Evolutionary conservation across 495 filamentous ascomycete species (phyloP), one percentile per base, ranked within the genome.

Genomic region (Penicillium coprophilum): DNA sequence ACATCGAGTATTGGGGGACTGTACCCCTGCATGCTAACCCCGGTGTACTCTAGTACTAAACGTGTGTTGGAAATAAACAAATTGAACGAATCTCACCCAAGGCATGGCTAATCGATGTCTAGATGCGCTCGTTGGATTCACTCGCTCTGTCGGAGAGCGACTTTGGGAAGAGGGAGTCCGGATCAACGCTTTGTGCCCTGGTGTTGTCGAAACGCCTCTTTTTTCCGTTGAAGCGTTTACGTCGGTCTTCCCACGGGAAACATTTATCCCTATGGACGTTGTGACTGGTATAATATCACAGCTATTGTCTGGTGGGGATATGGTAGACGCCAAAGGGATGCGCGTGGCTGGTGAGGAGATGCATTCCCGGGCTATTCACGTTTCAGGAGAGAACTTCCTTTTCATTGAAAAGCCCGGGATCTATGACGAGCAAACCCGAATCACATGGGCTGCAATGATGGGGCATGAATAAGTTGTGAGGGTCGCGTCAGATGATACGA

Each of bases 101-200:
- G 8, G 6, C 9, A 4, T 23, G 36, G 8, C 21, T 24, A 13
- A 53, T 13, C 27, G 23, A 9, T 2, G 43, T 6, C 0, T 31
- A 66, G 64, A 66, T 50, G 64, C 46, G 10, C 15, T 66, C 12
- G 31, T 63, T 1, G 63, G 61, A 27, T 55, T 59, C 21, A 56
- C 58, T 32, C 58, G 64, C 21, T 63, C 58, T 17, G 50, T 64
- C 5, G 60, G 47, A 1, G 15, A 40, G 6, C 19, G 44, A 4
- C 54, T 63, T 31, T 54, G 44, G 44, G 45, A 40, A 12, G 58
- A 66, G 1, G 64, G 64, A 21, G 38, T 66, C 34, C 58, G 61
- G 10, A 53, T 64, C 1, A 66, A 63, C 21, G 53, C 64, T 19
- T 48, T 66, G 28, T 66, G 64, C 28, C 64, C 61, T 1, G 61